Evolutionary conservation across 805 yeast genomes (phyloP), one percentile per base, ranked within the genome.

Genomic region (Ogataea ganodermae): DNA sequence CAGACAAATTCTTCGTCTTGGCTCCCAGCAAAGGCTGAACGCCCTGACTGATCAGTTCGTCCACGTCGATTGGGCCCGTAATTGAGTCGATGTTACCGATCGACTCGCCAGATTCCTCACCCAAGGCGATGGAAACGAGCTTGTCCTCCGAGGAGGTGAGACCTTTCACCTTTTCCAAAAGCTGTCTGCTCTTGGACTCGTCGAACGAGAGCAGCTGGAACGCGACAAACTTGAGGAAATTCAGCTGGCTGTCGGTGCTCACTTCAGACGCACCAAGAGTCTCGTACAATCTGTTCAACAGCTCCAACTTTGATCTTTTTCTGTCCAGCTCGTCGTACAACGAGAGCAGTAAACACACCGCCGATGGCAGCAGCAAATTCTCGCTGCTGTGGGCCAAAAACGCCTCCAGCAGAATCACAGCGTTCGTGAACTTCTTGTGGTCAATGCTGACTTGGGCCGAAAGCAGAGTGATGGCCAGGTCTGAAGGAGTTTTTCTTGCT

Each of bases 261-360:
- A 57, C 49, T 2, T 50, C 52, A 6, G 44, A 42, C 17, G 37
- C 37, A 12, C 52, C 40, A 18, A 60, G 48, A 13, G 55, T 49
- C 4, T 63, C 60, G 48, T 62, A 58, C 16, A 74, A 59, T 18
- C 57, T 55, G 5, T 53, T 42, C 38, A 77, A 63, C 16, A 76
- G 56, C 2, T 58, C 59, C 1, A 51, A 44, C 20, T 68, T 69
- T 40, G 67, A 60, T 37, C 60, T 60, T 23, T 60, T 61, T 38
- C 76, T 67, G 35, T 76, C 74, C 36, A 73, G 62, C 10, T 61
- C 50, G 51, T 79, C 84, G 60, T 77, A 80, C 6, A 83, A 58
- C 12, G 78, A 69, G 8, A 76, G 68, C 23, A 82, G 63, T 4
- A 75, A 65, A 22, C 81, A 79, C 32, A 77, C 68, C 37, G 84